Evolutionary conservation across 2,329 filamentous ascomycete genomes (phyloP), one percentile per base, ranked within the genome.

Genomic region (Lecanicillium sp.): DNA sequence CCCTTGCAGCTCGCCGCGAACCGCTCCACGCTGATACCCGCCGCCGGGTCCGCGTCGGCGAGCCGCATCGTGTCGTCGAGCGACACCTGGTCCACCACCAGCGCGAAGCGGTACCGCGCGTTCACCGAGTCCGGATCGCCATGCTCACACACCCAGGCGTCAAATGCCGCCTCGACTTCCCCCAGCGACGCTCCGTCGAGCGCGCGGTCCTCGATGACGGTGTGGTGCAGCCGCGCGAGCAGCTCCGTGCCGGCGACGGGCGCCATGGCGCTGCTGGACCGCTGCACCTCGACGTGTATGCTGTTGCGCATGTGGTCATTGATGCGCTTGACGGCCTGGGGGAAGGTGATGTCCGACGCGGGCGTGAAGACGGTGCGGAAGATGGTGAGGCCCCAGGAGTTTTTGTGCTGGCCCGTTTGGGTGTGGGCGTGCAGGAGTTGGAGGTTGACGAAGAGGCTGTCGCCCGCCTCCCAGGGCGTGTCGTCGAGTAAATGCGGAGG

Each of bases 351-450:
- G 17, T 24, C 36, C 3, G 36, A 39, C 19, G 6, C 36, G 9
- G 21, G 6, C 5, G 36, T 39, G 36, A 10, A 39, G 3, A 39
- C 19, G 4, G 36, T 39, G 36, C 36, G 36, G 19, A 39, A 39
- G 36, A 39, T 39, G n/a, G 36, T 39, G 4, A 39, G 19, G 19
- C 36, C 36, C 36, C 36, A 39, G 23, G 36, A 39, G 21, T 39
- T 39, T 7, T 26, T 11, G 8, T 19, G 35, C 15, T 37, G n/a
- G n/a, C n/a, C n/a, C n/a, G n/a, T n/a, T n/a, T n/a, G n/a, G n/a
- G n/a, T n/a, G n/a, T n/a, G n/a, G n/a, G n/a, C n/a, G n/a, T n/a
- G n/a, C n/a, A n/a, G n/a, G n/a, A n/a, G n/a, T n/a, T n/a, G n/a
- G n/a, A n/a, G n/a, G n/a, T n/a, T n/a, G n/a, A n/a, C n/a, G n/a